Evolutionary conservation across 164 flowering plant species (phyloP).

Genomic region (Litsea cubeba): DNA sequence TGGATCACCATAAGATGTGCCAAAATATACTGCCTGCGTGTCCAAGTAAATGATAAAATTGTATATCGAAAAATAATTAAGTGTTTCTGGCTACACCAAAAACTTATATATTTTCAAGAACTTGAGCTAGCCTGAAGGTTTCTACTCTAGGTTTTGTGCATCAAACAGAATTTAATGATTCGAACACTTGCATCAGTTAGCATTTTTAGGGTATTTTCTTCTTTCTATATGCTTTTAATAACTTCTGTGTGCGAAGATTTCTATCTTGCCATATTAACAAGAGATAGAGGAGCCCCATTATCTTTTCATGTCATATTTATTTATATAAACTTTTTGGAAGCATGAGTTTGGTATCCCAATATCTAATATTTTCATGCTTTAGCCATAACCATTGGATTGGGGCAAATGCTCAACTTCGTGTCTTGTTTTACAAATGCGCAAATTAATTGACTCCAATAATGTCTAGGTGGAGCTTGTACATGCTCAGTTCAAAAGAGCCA

Average conservation of each 20-base stretch:
- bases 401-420: not conserved
- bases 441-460: not conserved
- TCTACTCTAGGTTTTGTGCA: too few species aligned
- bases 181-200: too few species aligned
- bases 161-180: too few species aligned
- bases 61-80: too few species aligned
- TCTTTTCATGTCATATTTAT: not conserved
- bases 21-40: not conserved
- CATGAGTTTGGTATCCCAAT: not conserved
- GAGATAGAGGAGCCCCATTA: not conserved
- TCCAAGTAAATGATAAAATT: not conserved
- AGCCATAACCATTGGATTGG: not conserved
- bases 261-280: too few species aligned
- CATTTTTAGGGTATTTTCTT: too few species aligned
- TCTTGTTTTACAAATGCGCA: not conserved
- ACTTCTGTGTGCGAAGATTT: too few species aligned
- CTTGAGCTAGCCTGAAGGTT: too few species aligned
- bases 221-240: too few species aligned
- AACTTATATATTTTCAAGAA: too few species aligned
- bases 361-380: not conserved
- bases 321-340: not conserved
- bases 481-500: slow-evolving; percentile 82
- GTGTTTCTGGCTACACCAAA: too few species aligned
- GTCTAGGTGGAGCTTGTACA: slow-evolving; percentile 84
- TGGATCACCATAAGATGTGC: not conserved